Evolutionary conservation across 169 alveolate species (phyloP).

Genomic region (Perkinsus marinus): DNA sequence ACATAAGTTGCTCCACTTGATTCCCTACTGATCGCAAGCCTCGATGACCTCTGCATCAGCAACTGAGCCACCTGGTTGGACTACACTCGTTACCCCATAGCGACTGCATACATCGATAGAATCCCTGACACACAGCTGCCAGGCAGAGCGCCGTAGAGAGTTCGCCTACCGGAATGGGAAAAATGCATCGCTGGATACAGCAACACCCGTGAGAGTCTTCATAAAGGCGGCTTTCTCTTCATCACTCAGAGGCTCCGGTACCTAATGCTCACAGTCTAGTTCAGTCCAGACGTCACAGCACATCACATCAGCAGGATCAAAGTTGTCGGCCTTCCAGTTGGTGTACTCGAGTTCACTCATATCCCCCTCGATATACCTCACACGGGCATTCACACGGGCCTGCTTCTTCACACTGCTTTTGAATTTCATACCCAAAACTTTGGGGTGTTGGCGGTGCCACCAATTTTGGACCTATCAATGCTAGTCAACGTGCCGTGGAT

Average conservation of each 20-base stretch:
- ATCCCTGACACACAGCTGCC: constrained; percentile 4
- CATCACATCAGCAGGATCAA: not conserved
- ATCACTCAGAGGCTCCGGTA: constrained; percentile 18
- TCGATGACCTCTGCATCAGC: constrained; percentile 5
- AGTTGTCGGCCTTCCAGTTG: not conserved
- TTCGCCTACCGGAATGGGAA: constrained; percentile 19
- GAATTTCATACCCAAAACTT: constrained; percentile 27
- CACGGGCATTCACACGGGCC: constrained; percentile 29
- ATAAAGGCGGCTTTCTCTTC: constrained; percentile 19
- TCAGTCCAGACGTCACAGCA: not conserved
- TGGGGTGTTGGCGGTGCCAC: constrained; percentile 1
- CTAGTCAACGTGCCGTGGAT: not conserved
- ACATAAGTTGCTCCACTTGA: not conserved
- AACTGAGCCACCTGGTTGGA: constrained; percentile 9
- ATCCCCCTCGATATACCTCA: constrained; percentile 19
- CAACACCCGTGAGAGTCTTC: constrained; percentile 20
- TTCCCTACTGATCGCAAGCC: not conserved
- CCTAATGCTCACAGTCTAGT: not conserved
- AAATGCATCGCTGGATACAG: constrained; percentile 35
- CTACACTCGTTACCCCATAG: constrained; percentile 7
- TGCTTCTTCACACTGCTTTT: constrained; percentile 31
- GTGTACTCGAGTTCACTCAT: constrained; percentile 1
- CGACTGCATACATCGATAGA: constrained; percentile 24
- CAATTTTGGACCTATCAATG: not conserved
- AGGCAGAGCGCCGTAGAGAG: too few relatives aligned